Base-by-base conservation (phyloP, 2,329 filamentous ascomycete genomes). In the Drechslerella coelobrocha region DNA sequence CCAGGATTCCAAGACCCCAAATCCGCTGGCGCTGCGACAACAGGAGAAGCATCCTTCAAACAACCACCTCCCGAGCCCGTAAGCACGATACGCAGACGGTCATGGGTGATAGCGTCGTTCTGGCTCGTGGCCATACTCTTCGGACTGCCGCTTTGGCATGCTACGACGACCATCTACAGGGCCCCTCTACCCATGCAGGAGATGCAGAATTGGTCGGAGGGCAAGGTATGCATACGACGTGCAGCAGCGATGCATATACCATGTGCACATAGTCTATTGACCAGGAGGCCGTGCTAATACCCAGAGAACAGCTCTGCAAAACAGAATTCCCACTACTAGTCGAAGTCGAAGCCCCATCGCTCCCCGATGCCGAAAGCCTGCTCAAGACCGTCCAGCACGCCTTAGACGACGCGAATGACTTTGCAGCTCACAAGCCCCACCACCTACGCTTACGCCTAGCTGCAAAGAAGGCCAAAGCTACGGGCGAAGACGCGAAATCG, bases 71-170 rank as follows among this genome's bases (percentile, higher is more conserved):
- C 91, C 27, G 92, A 97, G 81, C 88, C 86, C 73, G 80, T 84
- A 19, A 83, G 88, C 74, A 87, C 89, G 73, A 82, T 88, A 55
- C 85, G 85, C 77, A 85, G 88, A 65, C 88, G 94, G 60, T 85
- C 86, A 51, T 83, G 83, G 72, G 89, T 97, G 54, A 87, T 99
- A 72, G 78, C 90, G 72, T 93, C 93, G 7, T 97, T 97, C 79
- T 99, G 94, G 94, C 82, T 87, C 3, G 86, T 97, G 37, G 90
- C 96, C 5, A 78, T 96, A 5, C 84, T 89, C 27, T 81, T 99
- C 4, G 94, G 94, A 1, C 79, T 99, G 74, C 94, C 94, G 63
- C 88, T 96, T 84, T 99, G 94, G 94, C 95, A 91, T 87, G 88
- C 87, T 78, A 97, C 94, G 0, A 99, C 94, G 2, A 89, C 90